phyloP scores from a whole-genome alignment of 805 yeast species.

The Saturnispora dispora region DNA sequence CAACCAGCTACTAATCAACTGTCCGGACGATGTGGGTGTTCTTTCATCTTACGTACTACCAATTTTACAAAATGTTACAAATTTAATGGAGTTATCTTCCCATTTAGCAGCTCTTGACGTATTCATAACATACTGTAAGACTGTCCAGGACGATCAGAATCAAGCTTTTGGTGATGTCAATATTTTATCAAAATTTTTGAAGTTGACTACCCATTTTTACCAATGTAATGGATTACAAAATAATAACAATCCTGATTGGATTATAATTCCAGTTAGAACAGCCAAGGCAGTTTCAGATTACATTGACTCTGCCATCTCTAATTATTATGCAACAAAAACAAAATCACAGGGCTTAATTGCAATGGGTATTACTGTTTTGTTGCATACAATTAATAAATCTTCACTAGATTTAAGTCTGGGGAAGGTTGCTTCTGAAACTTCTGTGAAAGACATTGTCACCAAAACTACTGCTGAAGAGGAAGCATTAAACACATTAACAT shows the following conservation, averaged over 20 bases:
- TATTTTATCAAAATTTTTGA: conserved; percentile 33
- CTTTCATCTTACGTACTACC: conserved; percentile 62
- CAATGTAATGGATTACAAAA: conserved; percentile 18
- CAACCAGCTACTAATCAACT: conserved; percentile 58
- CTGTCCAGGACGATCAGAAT: conserved; percentile 21
- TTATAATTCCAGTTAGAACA: conserved; percentile 32
- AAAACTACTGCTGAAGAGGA: conserved; percentile 9
- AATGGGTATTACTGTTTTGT: conserved; percentile 31
- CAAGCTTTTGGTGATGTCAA: conserved; percentile 34
- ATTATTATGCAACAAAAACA: not conserved
- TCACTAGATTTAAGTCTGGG: conserved; percentile 16
- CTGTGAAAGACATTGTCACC: not conserved
- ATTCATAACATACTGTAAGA: conserved; percentile 24
- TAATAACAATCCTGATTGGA: conserved; percentile 34
- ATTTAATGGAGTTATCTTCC: conserved; percentile 52
- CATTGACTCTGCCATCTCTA: conserved; percentile 18
- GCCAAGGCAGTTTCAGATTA: conserved; percentile 30
- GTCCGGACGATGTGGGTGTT: conserved; percentile 76
- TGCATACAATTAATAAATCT: conserved; percentile 26
- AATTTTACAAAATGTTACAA: conserved; percentile 45
- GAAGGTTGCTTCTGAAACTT: conserved; percentile 8
- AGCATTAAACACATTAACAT: conserved; percentile 36
- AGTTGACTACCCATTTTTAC: conserved; percentile 20
- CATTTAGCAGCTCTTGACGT: conserved; percentile 36
- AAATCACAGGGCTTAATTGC: conserved; percentile 15